Base-by-base conservation (phyloP, 192 early-diverging fungal genomes). In the Borealophlyctis nickersoniae region DNA sequence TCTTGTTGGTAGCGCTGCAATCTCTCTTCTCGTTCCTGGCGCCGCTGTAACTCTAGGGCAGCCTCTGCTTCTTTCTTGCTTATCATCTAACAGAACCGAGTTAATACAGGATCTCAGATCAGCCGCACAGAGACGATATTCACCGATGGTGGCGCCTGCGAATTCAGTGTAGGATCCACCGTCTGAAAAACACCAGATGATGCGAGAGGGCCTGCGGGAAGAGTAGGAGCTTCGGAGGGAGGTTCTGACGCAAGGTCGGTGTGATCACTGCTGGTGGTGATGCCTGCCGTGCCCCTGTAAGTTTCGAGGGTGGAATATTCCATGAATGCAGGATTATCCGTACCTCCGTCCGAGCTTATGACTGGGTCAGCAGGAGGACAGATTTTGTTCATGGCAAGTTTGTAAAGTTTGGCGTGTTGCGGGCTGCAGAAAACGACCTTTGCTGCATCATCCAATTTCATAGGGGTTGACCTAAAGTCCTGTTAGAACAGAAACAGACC, bases 11-110 rank as follows among this genome's bases (percentile, higher is more conserved):
- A 30, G 29, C 24, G 16, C 35, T 31, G 30, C 19, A 59, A 23
- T 30, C 45, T 26, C 29, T 60, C 65, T 26, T 59, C 29, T 1
- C 65, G 33, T n/a, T 49, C 45, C 14, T 52, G 34, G 24, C 39
- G 28, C 19, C 56, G 33, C 39, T 48, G 22, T 16, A 19, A 31
- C 36, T 58, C 64, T 14, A 24, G 11, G 7, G 36, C 32, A 16
- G n/a, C 26, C 27, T 66, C 56, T 7, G 13, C 16, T 34, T 66
- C 56, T 7, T 22, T 32, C 28, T 58, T 29, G 19, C 39, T 45
- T 45, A n/a, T n/a, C n/a, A n/a, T n/a, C n/a, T n/a, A n/a, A n/a
- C n/a, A n/a, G n/a, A n/a, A n/a, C n/a, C n/a, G n/a, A n/a, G n/a
- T n/a, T n/a, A n/a, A n/a, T n/a, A n/a, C n/a, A n/a, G n/a, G n/a